Conservation (phyloP, 441 rosid genomes). For the Gossypium trilobum region DNA sequence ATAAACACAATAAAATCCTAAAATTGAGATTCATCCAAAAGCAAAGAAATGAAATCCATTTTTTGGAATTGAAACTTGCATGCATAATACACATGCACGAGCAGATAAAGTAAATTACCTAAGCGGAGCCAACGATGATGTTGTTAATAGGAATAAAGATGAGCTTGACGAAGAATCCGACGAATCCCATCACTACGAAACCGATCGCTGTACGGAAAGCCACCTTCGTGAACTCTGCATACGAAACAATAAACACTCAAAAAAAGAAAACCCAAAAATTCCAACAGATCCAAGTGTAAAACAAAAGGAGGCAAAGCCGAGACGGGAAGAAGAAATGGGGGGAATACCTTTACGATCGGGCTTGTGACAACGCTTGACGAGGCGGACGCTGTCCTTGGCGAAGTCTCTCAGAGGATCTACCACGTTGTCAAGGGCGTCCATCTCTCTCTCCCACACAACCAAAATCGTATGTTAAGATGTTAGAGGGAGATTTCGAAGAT, state of each 20-base stretch:
- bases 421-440: slow-evolving; percentile 64
- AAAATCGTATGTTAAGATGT: not conserved
- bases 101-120: slow-evolving; percentile 21
- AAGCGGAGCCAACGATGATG: slow-evolving; percentile 67
- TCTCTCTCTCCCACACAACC: slow-evolving; percentile 15
- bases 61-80: not conserved
- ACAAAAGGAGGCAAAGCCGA: not conserved
- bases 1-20: not conserved
- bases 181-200: slow-evolving; percentile 84
- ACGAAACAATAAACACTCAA: not conserved
- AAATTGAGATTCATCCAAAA: not conserved
- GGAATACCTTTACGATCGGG: slow-evolving; percentile 75
- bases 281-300: not conserved
- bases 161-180: slow-evolving; percentile 74
- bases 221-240: slow-evolving; percentile 58
- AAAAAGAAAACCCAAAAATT: not conserved
- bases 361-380: slow-evolving; percentile 89
- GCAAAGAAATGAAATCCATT: not conserved
- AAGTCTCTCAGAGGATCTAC: slow-evolving; percentile 74
- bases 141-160: slow-evolving; percentile 83
- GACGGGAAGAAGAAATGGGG: too few relatives aligned
- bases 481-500: not conserved
- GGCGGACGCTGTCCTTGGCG: slow-evolving; percentile 73
- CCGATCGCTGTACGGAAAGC: slow-evolving; percentile 79
- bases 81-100: not conserved